Base-by-base conservation (phyloP, 768 basidiomycete species). In the Candolleomyces aberdarensis region DNA sequence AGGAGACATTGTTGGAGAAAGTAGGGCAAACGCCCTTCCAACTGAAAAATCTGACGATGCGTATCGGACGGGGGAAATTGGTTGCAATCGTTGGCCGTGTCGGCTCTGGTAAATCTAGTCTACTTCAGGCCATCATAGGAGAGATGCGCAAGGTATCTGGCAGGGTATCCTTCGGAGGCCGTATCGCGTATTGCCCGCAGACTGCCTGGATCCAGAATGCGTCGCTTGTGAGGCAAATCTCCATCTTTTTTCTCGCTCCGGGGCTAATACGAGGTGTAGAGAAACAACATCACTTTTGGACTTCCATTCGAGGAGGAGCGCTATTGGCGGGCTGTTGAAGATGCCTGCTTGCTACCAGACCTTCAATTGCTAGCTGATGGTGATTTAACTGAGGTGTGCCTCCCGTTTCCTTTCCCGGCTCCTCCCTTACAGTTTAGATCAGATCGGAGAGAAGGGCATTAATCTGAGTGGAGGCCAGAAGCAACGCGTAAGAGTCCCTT, bases 191-290 rank as follows among this genome's bases (percentile, higher is more conserved):
- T 67, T 88, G 86, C 67, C 80, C 88, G 15, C 89, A 92, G 71
- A 83, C 81, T 0, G 86, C 88, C 0, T 92, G 89, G 89, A 90
- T 92, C 52, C 87, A 89, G 70, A 89, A 89, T 67, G 82, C 84
- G 0, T 78, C 83, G 5, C 65, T 87, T 68, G 86, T 86, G 57
- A 54, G 82, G 40, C 4, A 19, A 9, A 15, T 15, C 15, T 6
- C 50, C 29, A 14, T 10, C 36, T 20, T 17, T 50, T 32, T 62
- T 31, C 11, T 56, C 26, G 26, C 14, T 7, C 4, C 51, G 43
- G 47, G 15, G 50, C 29, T 53, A 5, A 60, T 26, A 14, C 44
- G 57, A 46, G 60, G 29, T 40, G 40, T 29, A 88, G 82, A 75
- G 85, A 62, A 85, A 88, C 48, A 91, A 90, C 65, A 77, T 91